Evolutionary conservation across 75 land plant species (phyloP).

Genomic region (Selaginella tamariscina): DNA sequence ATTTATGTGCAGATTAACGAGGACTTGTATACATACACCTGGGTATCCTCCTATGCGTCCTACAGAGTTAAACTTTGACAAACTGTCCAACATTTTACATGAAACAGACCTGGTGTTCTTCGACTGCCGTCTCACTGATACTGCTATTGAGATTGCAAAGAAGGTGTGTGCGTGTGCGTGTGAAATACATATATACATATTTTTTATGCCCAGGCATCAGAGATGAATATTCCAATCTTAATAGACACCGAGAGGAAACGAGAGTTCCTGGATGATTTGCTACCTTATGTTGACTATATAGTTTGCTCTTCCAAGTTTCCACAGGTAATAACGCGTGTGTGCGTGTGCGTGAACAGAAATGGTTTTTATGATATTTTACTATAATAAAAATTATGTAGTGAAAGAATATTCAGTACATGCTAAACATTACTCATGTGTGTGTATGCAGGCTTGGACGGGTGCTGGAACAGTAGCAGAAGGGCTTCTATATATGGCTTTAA

Average conservation of each 20-base stretch:
- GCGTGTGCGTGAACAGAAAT: no score
- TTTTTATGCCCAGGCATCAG: conserved; percentile 39
- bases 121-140: conserved; percentile 57
- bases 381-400: no score
- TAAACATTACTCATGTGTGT: neutral
- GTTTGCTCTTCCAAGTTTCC: conserved; percentile 81
- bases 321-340: no score
- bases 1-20: conserved; percentile 48
- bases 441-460: conserved; percentile 61
- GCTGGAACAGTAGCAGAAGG: conserved; percentile 59
- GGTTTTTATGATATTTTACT: no score
- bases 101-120: conserved; percentile 47
- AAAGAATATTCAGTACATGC: neutral
- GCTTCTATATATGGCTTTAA: conserved; percentile 55
- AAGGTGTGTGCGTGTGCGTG: conserved; percentile 33
- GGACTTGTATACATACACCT: conserved; percentile 78
- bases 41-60: conserved; percentile 66
- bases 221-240: conserved; percentile 47
- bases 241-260: conserved; percentile 78
- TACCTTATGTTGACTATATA: conserved; percentile 44
- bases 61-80: conserved; percentile 39
- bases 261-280: conserved; percentile 69
- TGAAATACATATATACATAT: neutral
- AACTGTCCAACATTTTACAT: conserved; percentile 35
- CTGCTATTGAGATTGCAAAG: conserved; percentile 60